These are phyloP conservation scores for Tolypocladium amazonense DNA, from an alignment of 2,329 filamentous ascomycete species.

Conservation along the genomic window DNA sequence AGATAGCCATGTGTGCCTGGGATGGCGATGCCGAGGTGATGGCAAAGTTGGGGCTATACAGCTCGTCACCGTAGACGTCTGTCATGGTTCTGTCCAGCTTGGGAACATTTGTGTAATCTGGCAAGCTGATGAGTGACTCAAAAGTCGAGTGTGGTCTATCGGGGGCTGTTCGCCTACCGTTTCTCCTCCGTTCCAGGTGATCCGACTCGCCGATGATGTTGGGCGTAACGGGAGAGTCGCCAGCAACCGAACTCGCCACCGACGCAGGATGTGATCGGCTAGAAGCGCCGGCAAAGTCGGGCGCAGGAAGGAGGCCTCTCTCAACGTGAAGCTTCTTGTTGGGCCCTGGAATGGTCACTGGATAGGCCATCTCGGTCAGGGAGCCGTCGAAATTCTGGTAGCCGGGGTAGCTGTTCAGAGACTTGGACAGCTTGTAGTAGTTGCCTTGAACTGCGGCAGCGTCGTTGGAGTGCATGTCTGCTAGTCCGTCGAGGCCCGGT, in stretches of 20 bases:
- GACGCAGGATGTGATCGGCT: conserved; percentile 40
- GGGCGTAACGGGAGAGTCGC: conserved; percentile 51
- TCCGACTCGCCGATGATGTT: conserved; percentile 36
- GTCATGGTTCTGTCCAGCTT: conserved; percentile 82
- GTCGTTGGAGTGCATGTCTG: conserved; percentile 26
- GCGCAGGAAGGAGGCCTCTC: conserved; percentile 31
- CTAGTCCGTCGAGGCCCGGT: conserved; percentile 29
- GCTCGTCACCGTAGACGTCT: conserved; percentile 73
- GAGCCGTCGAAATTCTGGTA: conserved; percentile 29
- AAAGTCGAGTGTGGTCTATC: neutral
- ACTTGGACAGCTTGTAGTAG: conserved; percentile 38
- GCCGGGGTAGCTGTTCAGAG: conserved; percentile 30
- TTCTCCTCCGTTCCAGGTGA: conserved; percentile 36
- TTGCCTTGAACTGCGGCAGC: conserved; percentile 14
- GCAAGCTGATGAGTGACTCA: conserved; percentile 30
- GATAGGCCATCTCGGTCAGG: conserved; percentile 28
- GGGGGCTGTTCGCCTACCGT: conserved; percentile 33
- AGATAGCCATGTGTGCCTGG: conserved; percentile 34
- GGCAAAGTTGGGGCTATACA: conserved; percentile 63
- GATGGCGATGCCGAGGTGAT: conserved; percentile 46
- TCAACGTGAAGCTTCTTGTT: conserved; percentile 26
- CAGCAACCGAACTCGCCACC: conserved; percentile 45
- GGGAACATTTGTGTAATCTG: conserved; percentile 46
- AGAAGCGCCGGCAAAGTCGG: conserved; percentile 30
- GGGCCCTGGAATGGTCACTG: conserved; percentile 25